phyloP scores from a whole-genome alignment of 2,329 filamentous ascomycete genomes.

The Hymenoscyphus fructigenus region DNA sequence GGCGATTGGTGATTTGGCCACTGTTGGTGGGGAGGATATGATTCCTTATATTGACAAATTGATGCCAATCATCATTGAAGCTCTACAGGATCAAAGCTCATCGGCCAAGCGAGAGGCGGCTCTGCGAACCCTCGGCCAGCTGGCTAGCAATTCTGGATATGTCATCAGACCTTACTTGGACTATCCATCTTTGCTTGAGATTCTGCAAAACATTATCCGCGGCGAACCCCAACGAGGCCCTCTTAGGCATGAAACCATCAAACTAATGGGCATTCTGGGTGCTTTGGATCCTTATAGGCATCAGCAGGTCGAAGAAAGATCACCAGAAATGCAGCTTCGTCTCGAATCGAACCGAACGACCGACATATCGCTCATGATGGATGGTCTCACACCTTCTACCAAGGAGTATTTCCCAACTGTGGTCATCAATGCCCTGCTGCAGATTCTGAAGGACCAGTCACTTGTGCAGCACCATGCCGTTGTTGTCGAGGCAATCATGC shows the following conservation, averaged over 20 bases:
- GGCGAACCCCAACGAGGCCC: conserved; percentile 81
- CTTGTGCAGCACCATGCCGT: conserved; percentile 87
- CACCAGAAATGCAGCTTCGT: conserved; percentile 73
- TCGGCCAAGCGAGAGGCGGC: conserved; percentile 88
- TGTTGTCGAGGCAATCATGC: conserved; percentile 97
- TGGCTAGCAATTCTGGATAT: conserved; percentile 95
- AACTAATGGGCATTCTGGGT: conserved; percentile 91
- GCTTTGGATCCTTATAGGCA: conserved; percentile 96
- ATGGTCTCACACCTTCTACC: conserved; percentile 89
- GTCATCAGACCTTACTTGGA: conserved; percentile 96
- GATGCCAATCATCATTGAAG: conserved; percentile 94
- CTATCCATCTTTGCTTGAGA: conserved; percentile 88
- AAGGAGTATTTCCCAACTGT: conserved; percentile 99
- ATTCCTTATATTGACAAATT: conserved; percentile 84
- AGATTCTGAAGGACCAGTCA: conserved; percentile 88
- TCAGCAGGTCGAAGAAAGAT: conserved; percentile 88
- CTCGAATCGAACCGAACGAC: conserved; percentile 68
- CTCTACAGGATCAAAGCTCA: conserved; percentile 90
- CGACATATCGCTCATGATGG: conserved; percentile 98
- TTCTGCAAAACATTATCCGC: conserved; percentile 91
- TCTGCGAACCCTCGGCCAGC: conserved; percentile 82
- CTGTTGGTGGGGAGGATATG: conserved; percentile 93
- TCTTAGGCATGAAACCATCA: conserved; percentile 90
- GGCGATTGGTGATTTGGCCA: conserved; percentile 90
- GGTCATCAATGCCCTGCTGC: conserved; percentile 91